Evolutionary conservation across 306 rosid genomes (phyloP).

Genomic region (Corylus avellana): DNA sequence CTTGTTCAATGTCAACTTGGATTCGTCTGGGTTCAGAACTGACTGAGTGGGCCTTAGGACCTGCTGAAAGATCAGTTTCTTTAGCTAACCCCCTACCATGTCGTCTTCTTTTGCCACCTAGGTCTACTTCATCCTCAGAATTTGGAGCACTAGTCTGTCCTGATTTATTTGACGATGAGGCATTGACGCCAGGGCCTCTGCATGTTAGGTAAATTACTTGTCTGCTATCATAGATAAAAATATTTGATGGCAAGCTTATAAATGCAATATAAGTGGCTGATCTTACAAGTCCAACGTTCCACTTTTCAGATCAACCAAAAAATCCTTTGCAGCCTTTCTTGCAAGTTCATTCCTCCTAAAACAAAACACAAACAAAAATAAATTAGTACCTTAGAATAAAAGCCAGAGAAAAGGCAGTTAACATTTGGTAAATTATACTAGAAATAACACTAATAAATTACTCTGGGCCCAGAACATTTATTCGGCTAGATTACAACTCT

Average conservation of each 20-base stretch:
- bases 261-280: too few relatives aligned
- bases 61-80: slow-evolving; percentile 73
- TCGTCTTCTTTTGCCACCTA: slow-evolving; percentile 64
- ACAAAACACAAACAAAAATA: background rate
- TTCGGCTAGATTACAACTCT: too few relatives aligned
- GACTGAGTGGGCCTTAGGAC: slow-evolving; percentile 81
- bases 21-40: slow-evolving; percentile 82
- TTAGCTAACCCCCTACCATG: slow-evolving; percentile 70
- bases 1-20: slow-evolving; percentile 78
- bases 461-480: too few relatives aligned
- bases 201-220: slow-evolving; percentile 5
- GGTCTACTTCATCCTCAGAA: slow-evolving; percentile 88
- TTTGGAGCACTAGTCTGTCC: slow-evolving; percentile 79
- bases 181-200: slow-evolving; percentile 79
- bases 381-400: slow-evolving; percentile 4
- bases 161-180: slow-evolving; percentile 60
- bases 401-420: background rate
- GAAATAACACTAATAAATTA: too few relatives aligned
- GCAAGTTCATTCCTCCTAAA: slow-evolving; percentile 95
- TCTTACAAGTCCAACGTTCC: slow-evolving; percentile 72
- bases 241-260: too few relatives aligned
- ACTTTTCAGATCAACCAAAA: slow-evolving; percentile 86
- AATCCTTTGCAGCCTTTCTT: slow-evolving; percentile 74
- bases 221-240: too few relatives aligned
- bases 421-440: too few relatives aligned